Evolutionary conservation across 352 stramenopile species (phyloP).

Genomic region (Peronospora farinosa): DNA sequence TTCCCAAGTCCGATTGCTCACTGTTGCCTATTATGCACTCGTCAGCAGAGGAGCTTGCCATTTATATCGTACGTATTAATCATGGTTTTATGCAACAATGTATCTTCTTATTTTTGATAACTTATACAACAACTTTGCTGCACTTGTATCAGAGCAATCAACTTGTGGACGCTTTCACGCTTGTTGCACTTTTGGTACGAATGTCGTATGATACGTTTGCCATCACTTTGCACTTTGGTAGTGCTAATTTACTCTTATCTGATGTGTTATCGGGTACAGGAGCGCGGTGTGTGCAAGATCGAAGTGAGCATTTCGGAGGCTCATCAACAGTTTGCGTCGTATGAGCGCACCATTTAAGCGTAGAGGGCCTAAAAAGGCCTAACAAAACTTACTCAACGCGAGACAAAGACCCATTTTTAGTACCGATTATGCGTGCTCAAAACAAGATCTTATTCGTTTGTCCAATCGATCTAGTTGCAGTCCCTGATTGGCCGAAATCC

Average conservation of each 20-base stretch:
- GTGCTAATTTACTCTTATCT: not conserved
- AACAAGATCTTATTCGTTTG: constrained; percentile 6
- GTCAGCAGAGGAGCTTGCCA: constrained; percentile 93
- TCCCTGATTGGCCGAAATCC: constrained; percentile 23
- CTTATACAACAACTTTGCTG: not conserved
- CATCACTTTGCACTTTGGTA: not conserved
- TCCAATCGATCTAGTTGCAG: constrained; percentile 12
- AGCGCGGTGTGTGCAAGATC: constrained; percentile 81
- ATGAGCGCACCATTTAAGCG: constrained; percentile 62
- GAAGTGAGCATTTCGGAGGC: constrained; percentile 93
- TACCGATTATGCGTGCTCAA: not conserved
- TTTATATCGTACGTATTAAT: constrained; percentile 84
- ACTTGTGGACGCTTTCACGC: constrained; percentile 79
- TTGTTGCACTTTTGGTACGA: constrained; percentile 59
- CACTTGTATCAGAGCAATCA: constrained; percentile 63
- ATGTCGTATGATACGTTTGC: not conserved
- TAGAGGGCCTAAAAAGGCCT: constrained; percentile 16
- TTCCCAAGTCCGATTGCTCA: constrained; percentile 92
- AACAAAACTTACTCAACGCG: no score
- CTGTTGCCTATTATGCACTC: constrained; percentile 96
- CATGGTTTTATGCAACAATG: not conserved
- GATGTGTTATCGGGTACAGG: constrained; percentile 19
- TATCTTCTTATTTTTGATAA: no score
- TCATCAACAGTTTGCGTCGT: constrained; percentile 84
- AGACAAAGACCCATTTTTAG: not conserved